Evolutionary conservation across 1,284 basidiomycete genomes (phyloP), one percentile per base, ranked within the genome.

Genomic region (Volvariella surrecta): DNA sequence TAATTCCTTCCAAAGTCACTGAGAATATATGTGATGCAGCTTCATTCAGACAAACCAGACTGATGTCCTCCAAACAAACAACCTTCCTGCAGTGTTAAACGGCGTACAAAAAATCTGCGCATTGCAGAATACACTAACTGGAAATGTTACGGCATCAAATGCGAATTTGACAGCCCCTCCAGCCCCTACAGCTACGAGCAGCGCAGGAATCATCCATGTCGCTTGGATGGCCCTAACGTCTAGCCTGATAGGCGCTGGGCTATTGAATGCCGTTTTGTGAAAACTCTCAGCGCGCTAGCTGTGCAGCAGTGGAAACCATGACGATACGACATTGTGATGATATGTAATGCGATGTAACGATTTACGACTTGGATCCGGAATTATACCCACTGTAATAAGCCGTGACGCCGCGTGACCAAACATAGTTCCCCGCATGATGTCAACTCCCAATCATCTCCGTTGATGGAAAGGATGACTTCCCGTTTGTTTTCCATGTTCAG

Each of bases 41-140:
- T 80, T 82, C 59, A 63, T 69, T 42, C 58, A 67, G 50, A 82
- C 79, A 0, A 74, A 75, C 46, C 79, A 82, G 54, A 67, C 73
- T 2, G 58, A 66, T 30, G 64, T 75, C 32, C 60, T 80, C n/a
- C 60, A 63, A 39, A 64, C 66, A 3, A 55, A 64, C 6, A 56
- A 74, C 47, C 62, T 77, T 2, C 70, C 73, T 1, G 54, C 58
- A 4, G 60, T 79, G 31, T 56, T 81, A 10, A 57, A 57, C 13
- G 74, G 71, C 16, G 69, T 81, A 55, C 66, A 69, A 35, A 59
- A 65, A 32, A 63, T 79, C 24, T 83, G 79, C 51, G 70, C 66
- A 0, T 37, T 80, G 9, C 61, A 65, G 46, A 74, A 71, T 52
- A 63, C 72, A 2, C 55, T 81, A 2, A 54, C 79, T 1, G 76